Base-by-base conservation (phyloP, 495 filamentous ascomycete species). In the Penicillium taxi region DNA sequence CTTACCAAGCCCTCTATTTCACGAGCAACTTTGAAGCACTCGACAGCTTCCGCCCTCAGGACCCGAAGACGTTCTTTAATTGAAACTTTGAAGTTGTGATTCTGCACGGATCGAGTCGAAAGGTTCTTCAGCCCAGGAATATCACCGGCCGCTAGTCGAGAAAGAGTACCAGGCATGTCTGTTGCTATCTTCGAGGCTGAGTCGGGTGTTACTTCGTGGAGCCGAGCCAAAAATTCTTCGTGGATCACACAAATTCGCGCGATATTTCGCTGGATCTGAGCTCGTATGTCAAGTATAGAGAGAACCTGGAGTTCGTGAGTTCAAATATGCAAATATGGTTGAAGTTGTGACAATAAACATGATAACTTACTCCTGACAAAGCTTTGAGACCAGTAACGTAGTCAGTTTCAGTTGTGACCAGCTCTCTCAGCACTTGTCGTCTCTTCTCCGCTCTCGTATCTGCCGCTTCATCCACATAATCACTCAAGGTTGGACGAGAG, bases 381-480 rank as follows among this genome's bases (percentile, higher is more conserved):
- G 89, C 82, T 48, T 84, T 85, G 35, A 96, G 58, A 43, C 94
- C 90, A 12, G 75, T 77, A 37, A 96, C 75, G 61, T 96, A 96
- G 46, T 84, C 80, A 50, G 89, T 82, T 58, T 96, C 91, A 0
- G 87, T 90, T 27, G 58, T 72, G 35, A 95, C 71, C 13, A 98
- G 63, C 56, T 98, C 91, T 45, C 86, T 83, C 26, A 96, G 54
- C 13, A 89, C 78, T 38, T 76, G 75, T 7, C 84, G 78, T 34
- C 91, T 73, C 47, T 87, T 81, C 26, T 81, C 50, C 9, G 86
- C 72, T 15, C 91, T 72, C 35, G 74, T 72, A 27, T 74, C 74
- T 16, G 82, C 80, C n/a, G 67, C 80, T 37, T 82, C 73, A 47
- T 95, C 87, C 20, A 78, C 56, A 9, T n/a, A 66, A 51, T 32